Base-by-base conservation (phyloP, 1,284 basidiomycete genomes). In the Marasmius sp. region DNA sequence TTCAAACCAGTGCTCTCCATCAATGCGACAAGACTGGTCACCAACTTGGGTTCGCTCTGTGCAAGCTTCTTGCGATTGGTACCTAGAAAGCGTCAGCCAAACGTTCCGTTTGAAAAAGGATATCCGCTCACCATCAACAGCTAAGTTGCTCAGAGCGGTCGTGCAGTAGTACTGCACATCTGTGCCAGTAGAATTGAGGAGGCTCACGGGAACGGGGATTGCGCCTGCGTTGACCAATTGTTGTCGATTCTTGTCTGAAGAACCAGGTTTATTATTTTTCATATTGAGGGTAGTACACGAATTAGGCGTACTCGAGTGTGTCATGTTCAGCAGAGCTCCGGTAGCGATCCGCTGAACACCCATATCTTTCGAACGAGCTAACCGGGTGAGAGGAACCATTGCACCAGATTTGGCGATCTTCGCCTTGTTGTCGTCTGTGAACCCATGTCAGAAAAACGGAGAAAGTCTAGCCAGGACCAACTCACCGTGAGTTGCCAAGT, bases 91-190 rank as follows among this genome's bases (percentile, higher is more conserved):
- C n/a, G n/a, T n/a, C n/a, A n/a, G n/a, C n/a, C n/a, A n/a, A n/a
- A n/a, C n/a, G n/a, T n/a, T n/a, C n/a, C n/a, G n/a, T n/a, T n/a
- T n/a, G n/a, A n/a, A n/a, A n/a, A n/a, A n/a, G n/a, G n/a, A n/a
- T n/a, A n/a, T n/a, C n/a, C n/a, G n/a, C n/a, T 81, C 79, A 90
- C 93, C 92, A 78, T 98, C 95, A 6, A 98, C 95, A 45, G 97
- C 97, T 69, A 99, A 99, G 76, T 99, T 99, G 74, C 94, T 96
- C 65, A 99, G 79, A 0, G 97, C 97, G 27, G 97, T 99, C 6
- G 97, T 99, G 79, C 97, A 99, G 75, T 99, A 99, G 74, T 99
- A 99, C 77, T 99, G 97, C 1, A 99, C 97, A 74, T 99, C 97
- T 20, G 97, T 99, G 74, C 99, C 97, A 48, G 93, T 88, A n/a